phyloP scores from a whole-genome alignment of 495 filamentous ascomycete genomes.

The Pseudevernia furfuracea region DNA sequence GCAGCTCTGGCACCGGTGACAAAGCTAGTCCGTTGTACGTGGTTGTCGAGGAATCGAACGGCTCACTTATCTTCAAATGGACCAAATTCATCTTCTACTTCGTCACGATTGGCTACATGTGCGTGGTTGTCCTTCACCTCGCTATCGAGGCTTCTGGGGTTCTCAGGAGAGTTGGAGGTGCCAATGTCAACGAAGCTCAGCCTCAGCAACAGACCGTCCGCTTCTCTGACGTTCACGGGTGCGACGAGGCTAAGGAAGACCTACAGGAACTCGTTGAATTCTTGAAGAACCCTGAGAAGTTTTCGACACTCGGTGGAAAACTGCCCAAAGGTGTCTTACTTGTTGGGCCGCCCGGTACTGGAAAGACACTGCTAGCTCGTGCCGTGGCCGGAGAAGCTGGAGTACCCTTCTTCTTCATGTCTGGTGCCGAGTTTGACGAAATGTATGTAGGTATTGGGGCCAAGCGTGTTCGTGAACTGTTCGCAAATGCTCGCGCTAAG shows the following conservation, averaged over 20 bases:
- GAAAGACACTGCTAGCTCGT: slow-evolving; percentile 94
- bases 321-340: slow-evolving; percentile 93
- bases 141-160: slow-evolving; percentile 68
- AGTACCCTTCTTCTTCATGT: slow-evolving; percentile 99
- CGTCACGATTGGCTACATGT: slow-evolving; percentile 63
- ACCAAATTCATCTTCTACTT: slow-evolving; percentile 77
- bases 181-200: slow-evolving; percentile 71
- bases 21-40: slow-evolving; percentile 83
- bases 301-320: slow-evolving; percentile 87
- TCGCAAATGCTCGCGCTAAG: slow-evolving; percentile 76
- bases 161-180: slow-evolving; percentile 66
- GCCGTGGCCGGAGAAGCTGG: slow-evolving; percentile 95
- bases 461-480: slow-evolving; percentile 96
- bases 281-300: slow-evolving; percentile 81
- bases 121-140: slow-evolving; percentile 66
- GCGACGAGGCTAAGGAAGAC: slow-evolving; percentile 97
- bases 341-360: slow-evolving; percentile 92
- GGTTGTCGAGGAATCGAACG: slow-evolving; percentile 85
- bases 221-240: slow-evolving; percentile 93
- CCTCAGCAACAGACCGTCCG: slow-evolving; percentile 83
- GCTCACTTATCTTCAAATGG: slow-evolving; percentile 78
- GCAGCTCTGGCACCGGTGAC: slow-evolving; percentile 50
- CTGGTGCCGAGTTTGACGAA: slow-evolving; percentile 95
- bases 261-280: slow-evolving; percentile 96
- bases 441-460: slow-evolving; percentile 97